phyloP scores from a whole-genome alignment of 257 asterid genomes.

The Nicotiana tabacum region DNA sequence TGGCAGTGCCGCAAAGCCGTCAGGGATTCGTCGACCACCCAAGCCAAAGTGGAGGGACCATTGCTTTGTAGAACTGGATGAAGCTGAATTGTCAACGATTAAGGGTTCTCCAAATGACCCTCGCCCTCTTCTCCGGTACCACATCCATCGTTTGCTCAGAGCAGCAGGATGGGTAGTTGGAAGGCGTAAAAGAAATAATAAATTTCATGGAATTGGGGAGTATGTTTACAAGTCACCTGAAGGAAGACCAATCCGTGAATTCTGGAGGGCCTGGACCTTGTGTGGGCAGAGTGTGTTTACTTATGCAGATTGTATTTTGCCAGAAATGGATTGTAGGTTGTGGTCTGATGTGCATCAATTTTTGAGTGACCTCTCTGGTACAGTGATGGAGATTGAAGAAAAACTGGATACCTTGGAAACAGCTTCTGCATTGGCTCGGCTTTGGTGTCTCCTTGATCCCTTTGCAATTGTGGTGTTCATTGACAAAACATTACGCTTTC shows the following conservation, averaged over 20 bases:
- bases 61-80: conserved; percentile 74
- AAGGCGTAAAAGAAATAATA: conserved; percentile 82
- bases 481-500: conserved; percentile 65
- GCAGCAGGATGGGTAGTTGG: conserved; percentile 95
- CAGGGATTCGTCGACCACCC: conserved; percentile 34
- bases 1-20: conserved; percentile 29
- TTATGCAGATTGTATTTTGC: conserved; percentile 35
- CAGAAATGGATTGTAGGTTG: conserved; percentile 38
- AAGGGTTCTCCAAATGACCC: conserved; percentile 75
- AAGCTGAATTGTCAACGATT: conserved; percentile 62
- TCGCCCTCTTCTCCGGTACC: conserved; percentile 95
- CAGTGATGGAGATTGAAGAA: conserved; percentile 59
- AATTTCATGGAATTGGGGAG: conserved; percentile 80
- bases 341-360: conserved; percentile 77
- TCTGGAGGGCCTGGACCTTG: conserved; percentile 86
- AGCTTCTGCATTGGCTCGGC: conserved; percentile 55
- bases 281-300: conserved; percentile 66
- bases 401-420: conserved; percentile 44
- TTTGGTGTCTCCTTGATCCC: conserved; percentile 95
- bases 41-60: conserved; percentile 91
- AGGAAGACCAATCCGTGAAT: conserved; percentile 97
- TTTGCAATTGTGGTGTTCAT: conserved; percentile 86
- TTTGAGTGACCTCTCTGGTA: conserved; percentile 57
- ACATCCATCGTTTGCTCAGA: conserved; percentile 72
- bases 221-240: conserved; percentile 79